Evolutionary conservation across 2,329 filamentous ascomycete species (phyloP).

Genomic region (Verticillium nubilum): DNA sequence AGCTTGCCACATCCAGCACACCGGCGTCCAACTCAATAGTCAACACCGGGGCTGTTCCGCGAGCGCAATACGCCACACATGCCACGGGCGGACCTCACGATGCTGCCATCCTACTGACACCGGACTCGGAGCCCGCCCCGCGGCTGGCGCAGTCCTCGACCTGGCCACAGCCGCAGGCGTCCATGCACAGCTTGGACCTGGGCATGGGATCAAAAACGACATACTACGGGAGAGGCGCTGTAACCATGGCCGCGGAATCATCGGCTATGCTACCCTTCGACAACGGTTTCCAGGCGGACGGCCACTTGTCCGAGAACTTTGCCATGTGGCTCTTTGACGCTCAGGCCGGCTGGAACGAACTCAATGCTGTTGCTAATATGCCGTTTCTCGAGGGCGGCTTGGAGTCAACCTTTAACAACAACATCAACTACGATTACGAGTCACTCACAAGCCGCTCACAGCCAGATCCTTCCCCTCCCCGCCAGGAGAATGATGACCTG

Average conservation of each 20-base stretch:
- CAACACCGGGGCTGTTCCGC: not conserved
- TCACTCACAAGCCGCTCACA: conserved; percentile 42
- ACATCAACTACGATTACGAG: conserved; percentile 46
- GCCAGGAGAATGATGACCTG: conserved; percentile 35
- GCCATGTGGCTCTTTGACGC: conserved; percentile 46
- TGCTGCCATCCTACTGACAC: conserved; percentile 38
- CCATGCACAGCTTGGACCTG: conserved; percentile 26
- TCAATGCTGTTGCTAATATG: conserved; percentile 32
- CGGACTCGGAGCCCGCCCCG: conserved; percentile 24
- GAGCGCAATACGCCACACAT: not conserved
- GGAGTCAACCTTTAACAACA: conserved; percentile 46
- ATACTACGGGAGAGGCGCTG: conserved; percentile 26
- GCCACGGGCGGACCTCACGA: conserved; percentile 33
- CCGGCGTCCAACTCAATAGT: not conserved
- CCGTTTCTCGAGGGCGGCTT: conserved; percentile 44
- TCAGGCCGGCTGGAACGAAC: conserved; percentile 33
- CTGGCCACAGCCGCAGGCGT: conserved; percentile 21
- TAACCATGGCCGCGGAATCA: conserved; percentile 22
- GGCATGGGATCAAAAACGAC: conserved; percentile 16
- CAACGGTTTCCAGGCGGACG: conserved; percentile 25
- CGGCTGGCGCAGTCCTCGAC: conserved; percentile 19
- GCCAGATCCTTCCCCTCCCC: conserved; percentile 35
- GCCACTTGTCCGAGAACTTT: conserved; percentile 37
- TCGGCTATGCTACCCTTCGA: conserved; percentile 27
- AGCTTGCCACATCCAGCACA: not conserved